Evolutionary conservation across 352 stramenopile species (phyloP), one percentile per base, ranked within the genome.

Genomic region (Phytophthora chlamydospora): DNA sequence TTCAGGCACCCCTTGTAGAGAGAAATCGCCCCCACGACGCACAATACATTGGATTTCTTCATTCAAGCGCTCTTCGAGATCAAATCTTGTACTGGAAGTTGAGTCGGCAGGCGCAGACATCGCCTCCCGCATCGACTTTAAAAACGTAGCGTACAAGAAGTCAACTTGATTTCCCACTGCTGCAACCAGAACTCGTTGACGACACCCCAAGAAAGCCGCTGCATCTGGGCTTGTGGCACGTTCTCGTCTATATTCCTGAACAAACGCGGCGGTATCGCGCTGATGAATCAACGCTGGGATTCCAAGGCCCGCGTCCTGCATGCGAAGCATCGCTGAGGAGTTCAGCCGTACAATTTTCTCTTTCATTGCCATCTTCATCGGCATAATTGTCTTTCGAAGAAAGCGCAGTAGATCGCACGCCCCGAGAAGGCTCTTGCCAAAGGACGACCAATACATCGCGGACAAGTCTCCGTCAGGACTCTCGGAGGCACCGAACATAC

Each of bases 371-470:
- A 73, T 36, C 14, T 80, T 88, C 61, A 91, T 74, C 12, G 77
- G 71, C 6, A 60, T 43, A 41, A 91, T 71, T 13, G 63, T 82
- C 27, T 76, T 78, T 38, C 70, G 59, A 33, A 94, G 64, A 44
- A 85, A 91, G 0, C 81, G 77, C 27, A 93, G 47, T 39, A 96
- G 59, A 21, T 88, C 81, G 9, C 78, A 81, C 1, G 85, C 85
- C 19, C 83, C 74, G 13, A 92, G 62, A 40, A 95, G 61, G 43
- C 75, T 93, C 58, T 90, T 75, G 0, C 76, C 78, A 68, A 93
- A 91, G 11, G 76, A 66, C 3, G 73, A 80, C 88, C 88, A 96
- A 58, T 96, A 96, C 21, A 88, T 62, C 8, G 45, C 65, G 35
- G 66, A 58, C 47, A 50, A 48, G 4, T 63, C 35, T 14, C 39